Conservation (phyloP, 306 rosid species). For the Quercus ilex region DNA sequence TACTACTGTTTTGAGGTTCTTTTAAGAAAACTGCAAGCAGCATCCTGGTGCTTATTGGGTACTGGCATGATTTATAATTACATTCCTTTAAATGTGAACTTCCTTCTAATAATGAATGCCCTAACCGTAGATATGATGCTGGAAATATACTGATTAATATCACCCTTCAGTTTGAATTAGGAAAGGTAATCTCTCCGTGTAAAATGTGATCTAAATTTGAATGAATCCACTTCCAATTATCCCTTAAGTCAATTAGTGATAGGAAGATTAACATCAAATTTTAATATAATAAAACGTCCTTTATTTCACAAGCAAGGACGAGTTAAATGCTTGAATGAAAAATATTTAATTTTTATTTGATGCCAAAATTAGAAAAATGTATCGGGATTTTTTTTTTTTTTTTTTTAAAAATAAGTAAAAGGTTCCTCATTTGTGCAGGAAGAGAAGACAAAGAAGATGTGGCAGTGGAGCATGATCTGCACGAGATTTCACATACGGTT, state of each 20-base stretch:
- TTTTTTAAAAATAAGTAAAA: too few species aligned
- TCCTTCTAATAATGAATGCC: not conserved
- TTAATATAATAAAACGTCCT: not conserved
- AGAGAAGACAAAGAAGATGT: too few species aligned
- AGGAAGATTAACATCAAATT: too few species aligned
- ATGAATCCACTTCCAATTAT: not conserved
- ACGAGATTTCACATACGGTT: too few species aligned
- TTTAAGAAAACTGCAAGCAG: constrained; percentile 92
- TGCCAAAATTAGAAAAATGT: not conserved
- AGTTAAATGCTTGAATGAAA: not conserved
- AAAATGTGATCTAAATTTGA: not conserved
- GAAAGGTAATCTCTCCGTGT: not conserved
- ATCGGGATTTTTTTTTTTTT: too few species aligned
- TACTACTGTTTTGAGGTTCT: constrained; percentile 92
- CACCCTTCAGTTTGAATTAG: not conserved
- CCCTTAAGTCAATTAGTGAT: too few species aligned
- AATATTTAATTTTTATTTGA: not conserved
- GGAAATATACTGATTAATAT: too few species aligned
- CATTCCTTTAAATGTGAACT: not conserved
- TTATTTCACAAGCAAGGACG: not conserved
- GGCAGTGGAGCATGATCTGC: too few species aligned
- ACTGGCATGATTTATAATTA: constrained; percentile 22
- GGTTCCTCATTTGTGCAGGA: too few species aligned
- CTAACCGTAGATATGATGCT: not conserved
- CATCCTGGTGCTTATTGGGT: constrained; percentile 99